A percentile compares a stretch with the other conserved stretches of the same genome.
Conservation (phyloP, 2,329 filamentous ascomycete genomes). For the Diaporthe sp. region DNA sequence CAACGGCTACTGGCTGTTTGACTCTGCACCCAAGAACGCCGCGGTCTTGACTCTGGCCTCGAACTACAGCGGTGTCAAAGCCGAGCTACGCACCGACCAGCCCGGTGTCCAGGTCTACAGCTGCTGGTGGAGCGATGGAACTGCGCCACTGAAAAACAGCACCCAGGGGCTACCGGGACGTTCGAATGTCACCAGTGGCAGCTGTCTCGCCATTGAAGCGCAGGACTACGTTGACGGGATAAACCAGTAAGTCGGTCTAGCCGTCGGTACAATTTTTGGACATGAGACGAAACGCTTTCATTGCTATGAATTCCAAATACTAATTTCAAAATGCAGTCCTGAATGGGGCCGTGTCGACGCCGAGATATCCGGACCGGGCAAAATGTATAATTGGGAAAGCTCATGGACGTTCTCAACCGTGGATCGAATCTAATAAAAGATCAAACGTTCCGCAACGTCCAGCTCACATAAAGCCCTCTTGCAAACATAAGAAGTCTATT, state of each 20-base stretch:
- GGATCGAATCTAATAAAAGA: neutral
- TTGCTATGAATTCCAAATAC: neutral
- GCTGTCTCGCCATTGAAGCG: constrained; percentile 81
- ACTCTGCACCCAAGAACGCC: constrained; percentile 53
- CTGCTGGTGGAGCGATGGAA: constrained; percentile 69
- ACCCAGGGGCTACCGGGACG: constrained; percentile 62
- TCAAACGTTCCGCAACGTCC: neutral
- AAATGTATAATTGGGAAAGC: constrained; percentile 6
- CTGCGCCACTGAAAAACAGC: constrained; percentile 64
- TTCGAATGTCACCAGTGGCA: constrained; percentile 59
- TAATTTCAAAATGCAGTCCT: neutral
- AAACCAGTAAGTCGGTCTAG: constrained; percentile 67
- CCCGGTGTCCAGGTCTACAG: constrained; percentile 79
- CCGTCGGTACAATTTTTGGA: too few relatives aligned
- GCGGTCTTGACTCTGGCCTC: constrained; percentile 69
- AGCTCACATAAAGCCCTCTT: neutral
- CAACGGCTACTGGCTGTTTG: constrained; percentile 70
- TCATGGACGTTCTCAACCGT: constrained; percentile 16
- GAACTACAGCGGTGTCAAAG: constrained; percentile 74
- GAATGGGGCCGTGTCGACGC: constrained; percentile 16
- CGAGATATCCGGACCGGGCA: neutral
- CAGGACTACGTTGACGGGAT: constrained; percentile 84
- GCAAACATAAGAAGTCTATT: neutral
- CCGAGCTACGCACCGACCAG: constrained; percentile 79
- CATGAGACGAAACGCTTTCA: fast-evolving